Conservation (phyloP, 2,329 filamentous ascomycete genomes). For the Fusarium sp. region DNA sequence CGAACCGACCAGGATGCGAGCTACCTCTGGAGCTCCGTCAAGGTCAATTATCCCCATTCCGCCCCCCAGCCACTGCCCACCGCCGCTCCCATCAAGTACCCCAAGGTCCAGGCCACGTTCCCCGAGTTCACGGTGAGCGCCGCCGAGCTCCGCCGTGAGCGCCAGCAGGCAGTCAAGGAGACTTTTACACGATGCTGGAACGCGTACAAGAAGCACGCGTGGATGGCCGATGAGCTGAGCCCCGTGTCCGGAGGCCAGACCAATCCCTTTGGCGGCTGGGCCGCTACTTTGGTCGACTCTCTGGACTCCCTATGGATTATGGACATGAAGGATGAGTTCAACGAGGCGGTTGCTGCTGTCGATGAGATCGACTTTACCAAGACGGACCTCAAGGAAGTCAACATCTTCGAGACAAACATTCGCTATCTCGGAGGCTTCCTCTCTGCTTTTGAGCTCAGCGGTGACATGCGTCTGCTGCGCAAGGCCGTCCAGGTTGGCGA, state of each 20-base stretch:
- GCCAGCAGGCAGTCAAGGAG: constrained; percentile 52
- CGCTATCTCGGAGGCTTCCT: constrained; percentile 74
- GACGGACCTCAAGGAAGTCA: constrained; percentile 58
- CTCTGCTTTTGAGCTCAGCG: constrained; percentile 73
- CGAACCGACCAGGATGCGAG: constrained; percentile 37
- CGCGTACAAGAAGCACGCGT: constrained; percentile 68
- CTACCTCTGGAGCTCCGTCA: constrained; percentile 44
- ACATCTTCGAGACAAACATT: constrained; percentile 75
- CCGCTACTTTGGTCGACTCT: constrained; percentile 70
- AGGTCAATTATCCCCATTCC: constrained; percentile 42
- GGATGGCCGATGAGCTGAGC: constrained; percentile 68
- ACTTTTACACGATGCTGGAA: constrained; percentile 57
- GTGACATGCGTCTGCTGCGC: constrained; percentile 60
- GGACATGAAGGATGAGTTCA: constrained; percentile 70
- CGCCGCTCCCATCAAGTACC: constrained; percentile 41
- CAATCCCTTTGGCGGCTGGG: constrained; percentile 71
- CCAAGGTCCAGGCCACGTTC: constrained; percentile 48
- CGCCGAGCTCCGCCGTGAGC: constrained; percentile 46
- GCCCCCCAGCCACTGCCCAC: constrained; percentile 47
- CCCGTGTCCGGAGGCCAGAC: constrained; percentile 61
- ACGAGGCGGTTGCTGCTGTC: constrained; percentile 66
- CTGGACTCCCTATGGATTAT: constrained; percentile 78
- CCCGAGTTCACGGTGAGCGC: constrained; percentile 38
- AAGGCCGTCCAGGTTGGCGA: constrained; percentile 71
- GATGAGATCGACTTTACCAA: constrained; percentile 67